A percentile compares a stretch with the other conserved stretches of the same genome.
These are phyloP conservation scores for Coniochaeta sp. DNA, from an alignment of 2,329 filamentous ascomycete species.

Conservation along the genomic window DNA sequence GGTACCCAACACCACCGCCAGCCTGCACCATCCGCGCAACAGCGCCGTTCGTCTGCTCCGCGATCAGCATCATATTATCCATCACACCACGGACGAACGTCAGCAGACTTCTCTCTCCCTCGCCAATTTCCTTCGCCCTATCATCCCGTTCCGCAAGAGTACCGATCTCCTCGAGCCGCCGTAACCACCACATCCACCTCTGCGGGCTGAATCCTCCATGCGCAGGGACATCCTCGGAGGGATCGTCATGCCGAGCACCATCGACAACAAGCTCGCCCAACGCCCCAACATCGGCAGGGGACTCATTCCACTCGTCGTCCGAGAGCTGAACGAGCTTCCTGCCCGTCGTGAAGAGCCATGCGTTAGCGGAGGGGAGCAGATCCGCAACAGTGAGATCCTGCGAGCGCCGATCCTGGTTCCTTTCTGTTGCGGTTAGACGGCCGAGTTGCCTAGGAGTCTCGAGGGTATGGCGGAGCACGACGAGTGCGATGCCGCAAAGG, in stretches of 20 bases:
- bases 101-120: background rate
- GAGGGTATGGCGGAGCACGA: background rate
- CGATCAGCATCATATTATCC: background rate
- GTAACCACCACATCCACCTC: slow-evolving; percentile 1
- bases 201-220: slow-evolving; percentile 1
- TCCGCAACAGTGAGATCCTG: background rate
- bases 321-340: background rate
- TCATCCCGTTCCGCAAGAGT: background rate
- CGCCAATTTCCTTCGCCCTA: background rate
- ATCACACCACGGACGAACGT: background rate
- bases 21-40: background rate
- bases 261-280: background rate
- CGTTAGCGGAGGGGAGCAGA: background rate
- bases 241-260: background rate
- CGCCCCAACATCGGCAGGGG: background rate
- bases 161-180: background rate
- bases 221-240: background rate
- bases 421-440: background rate
- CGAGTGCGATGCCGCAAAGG: background rate
- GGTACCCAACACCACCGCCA: background rate
- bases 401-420: background rate
- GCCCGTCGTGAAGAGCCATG: slow-evolving; percentile 1
- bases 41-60: background rate
- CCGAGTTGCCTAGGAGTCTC: background rate
- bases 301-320: background rate